phyloP scores from a whole-genome alignment of 2,329 filamentous ascomycete genomes.

The Raffaelea deltoideospora region DNA sequence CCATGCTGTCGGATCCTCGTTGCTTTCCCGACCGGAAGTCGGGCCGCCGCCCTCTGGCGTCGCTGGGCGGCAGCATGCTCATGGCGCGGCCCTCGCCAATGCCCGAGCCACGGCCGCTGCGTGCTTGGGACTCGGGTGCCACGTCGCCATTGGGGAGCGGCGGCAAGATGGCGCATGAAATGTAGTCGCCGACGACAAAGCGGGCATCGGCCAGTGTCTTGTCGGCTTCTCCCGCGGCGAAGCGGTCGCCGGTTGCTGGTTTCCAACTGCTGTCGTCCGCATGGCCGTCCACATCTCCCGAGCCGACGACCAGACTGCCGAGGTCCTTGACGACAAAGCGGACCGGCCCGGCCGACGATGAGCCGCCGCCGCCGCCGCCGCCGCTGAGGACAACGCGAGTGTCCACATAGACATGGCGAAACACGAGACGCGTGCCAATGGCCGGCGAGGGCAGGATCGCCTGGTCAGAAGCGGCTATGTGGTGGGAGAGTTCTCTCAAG shows the following conservation, averaged over 20 bases:
- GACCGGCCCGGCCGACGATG: slow-evolving; percentile 16
- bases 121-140: slow-evolving; percentile 41
- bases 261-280: slow-evolving; percentile 11
- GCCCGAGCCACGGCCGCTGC: slow-evolving; percentile 25
- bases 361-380: slow-evolving; percentile 12
- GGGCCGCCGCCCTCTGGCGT: slow-evolving; percentile 2
- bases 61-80: neutral
- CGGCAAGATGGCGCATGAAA: slow-evolving; percentile 68
- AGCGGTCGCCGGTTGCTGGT: slow-evolving; percentile 10
- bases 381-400: slow-evolving; percentile 21
- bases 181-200: slow-evolving; percentile 80
- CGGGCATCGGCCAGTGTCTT: slow-evolving; percentile 63
- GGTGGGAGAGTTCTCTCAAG: slow-evolving; percentile 63
- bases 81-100: slow-evolving; percentile 18
- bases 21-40: neutral
- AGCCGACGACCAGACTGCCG: slow-evolving; percentile 65
- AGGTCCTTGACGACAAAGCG: slow-evolving; percentile 68
- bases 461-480: slow-evolving; percentile 47
- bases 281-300: slow-evolving; percentile 9
- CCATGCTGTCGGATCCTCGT: neutral
- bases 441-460: slow-evolving; percentile 56
- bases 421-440: slow-evolving; percentile 72
- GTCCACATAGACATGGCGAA: slow-evolving; percentile 76
- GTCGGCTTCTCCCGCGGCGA: slow-evolving; percentile 42
- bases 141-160: slow-evolving; percentile 54